phyloP scores from a whole-genome alignment of 345 rosid genomes.

The Laguncularia racemosa region DNA sequence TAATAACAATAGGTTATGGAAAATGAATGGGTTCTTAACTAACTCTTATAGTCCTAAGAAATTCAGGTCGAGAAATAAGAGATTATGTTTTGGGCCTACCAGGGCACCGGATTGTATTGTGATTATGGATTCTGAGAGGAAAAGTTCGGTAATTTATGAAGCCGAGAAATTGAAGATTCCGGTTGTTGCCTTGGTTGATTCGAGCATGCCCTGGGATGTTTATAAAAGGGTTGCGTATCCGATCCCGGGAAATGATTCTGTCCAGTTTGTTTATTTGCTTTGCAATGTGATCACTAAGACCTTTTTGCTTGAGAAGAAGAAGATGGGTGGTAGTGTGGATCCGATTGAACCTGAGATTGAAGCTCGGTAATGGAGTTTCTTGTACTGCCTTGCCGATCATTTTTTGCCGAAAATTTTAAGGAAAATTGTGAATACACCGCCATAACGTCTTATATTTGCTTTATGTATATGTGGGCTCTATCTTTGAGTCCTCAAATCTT shows the following conservation, averaged over 20 bases:
- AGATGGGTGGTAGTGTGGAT: slow-evolving; percentile 11
- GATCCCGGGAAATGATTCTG: slow-evolving; percentile 86
- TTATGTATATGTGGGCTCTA: no score
- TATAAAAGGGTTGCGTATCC: slow-evolving; percentile 79
- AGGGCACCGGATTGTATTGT: slow-evolving; percentile 88
- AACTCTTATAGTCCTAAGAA: slow-evolving; percentile 89
- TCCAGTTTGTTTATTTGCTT: slow-evolving; percentile 86
- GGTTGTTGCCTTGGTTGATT: slow-evolving; percentile 79
- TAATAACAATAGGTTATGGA: slow-evolving; percentile 53
- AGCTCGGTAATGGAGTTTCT: slow-evolving; percentile 3
- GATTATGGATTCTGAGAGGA: slow-evolving; percentile 79
- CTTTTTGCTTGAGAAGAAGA: slow-evolving; percentile 69
- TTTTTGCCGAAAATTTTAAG: not conserved
- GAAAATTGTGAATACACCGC: no score
- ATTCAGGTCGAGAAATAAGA: slow-evolving; percentile 82
- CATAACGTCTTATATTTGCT: no score
- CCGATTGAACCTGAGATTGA: not conserved
- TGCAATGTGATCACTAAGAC: slow-evolving; percentile 93
- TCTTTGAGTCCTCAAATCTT: no score
- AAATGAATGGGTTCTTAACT: slow-evolving; percentile 77
- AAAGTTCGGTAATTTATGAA: slow-evolving; percentile 74
- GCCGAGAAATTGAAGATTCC: slow-evolving; percentile 81
- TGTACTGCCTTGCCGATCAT: not conserved
- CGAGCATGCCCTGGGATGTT: slow-evolving; percentile 72
- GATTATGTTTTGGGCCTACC: slow-evolving; percentile 74